Percentiles rank a stretch among this genome's conserved stretches.
Conservation (phyloP, 2,329 filamentous ascomycete species). For the Aspergillus aculeatus region DNA sequence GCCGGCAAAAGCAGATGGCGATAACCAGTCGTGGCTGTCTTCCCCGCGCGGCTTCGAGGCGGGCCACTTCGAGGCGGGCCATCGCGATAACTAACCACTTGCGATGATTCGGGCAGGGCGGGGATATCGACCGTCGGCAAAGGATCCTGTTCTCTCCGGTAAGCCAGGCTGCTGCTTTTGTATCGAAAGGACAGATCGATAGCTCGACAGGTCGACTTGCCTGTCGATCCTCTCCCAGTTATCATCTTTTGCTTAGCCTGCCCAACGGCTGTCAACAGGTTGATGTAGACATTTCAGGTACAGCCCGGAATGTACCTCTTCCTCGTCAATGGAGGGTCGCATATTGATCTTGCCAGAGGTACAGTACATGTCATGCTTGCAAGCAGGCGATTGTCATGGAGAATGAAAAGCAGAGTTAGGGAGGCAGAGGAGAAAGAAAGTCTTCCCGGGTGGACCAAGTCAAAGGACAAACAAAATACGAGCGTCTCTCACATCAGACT, state of each 20-base stretch:
- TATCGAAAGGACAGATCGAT: not conserved
- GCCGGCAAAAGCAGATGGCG: not conserved
- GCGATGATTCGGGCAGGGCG: not conserved
- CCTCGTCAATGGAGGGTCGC: not conserved
- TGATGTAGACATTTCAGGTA: not conserved
- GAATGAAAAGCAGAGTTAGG: not conserved
- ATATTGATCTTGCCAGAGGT: not conserved
- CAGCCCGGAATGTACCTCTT: not conserved
- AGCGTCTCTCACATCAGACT: not conserved
- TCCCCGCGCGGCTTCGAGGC: slow-evolving; percentile 2
- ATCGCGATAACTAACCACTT: not conserved
- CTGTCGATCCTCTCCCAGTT: not conserved
- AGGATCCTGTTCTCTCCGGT: not conserved
- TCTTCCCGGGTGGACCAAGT: not conserved
- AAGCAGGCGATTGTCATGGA: not conserved
- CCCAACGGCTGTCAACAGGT: not conserved
- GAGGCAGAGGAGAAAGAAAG: not conserved
- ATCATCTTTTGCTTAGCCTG: not conserved
- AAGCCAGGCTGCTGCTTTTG: not conserved
- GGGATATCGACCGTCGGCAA: slow-evolving; percentile 2
- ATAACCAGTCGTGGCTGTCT: not conserved
- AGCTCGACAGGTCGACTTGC: too few relatives aligned
- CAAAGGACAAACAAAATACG: not conserved
- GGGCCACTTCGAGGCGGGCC: not conserved
- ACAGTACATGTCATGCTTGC: too few relatives aligned